These are phyloP conservation scores for Canariomyces notabilis DNA, from an alignment of 2,329 filamentous ascomycete genomes.

Conservation along the genomic window DNA sequence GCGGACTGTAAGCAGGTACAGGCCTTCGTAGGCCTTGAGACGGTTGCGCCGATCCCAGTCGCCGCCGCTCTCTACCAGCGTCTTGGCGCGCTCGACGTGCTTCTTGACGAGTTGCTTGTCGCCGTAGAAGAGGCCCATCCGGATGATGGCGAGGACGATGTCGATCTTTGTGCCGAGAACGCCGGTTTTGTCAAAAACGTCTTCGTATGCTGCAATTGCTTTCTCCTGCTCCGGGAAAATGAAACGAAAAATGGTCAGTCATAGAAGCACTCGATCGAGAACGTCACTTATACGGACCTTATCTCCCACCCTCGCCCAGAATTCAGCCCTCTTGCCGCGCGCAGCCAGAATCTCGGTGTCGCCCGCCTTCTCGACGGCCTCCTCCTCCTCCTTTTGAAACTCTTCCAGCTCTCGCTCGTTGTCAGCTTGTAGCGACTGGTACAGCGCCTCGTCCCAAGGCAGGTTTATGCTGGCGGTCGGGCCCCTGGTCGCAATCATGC, in stretches of 20 bases:
- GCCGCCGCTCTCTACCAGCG: constrained; percentile 87
- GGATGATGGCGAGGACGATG: constrained; percentile 91
- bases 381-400: constrained; percentile 82
- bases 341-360: constrained; percentile 93
- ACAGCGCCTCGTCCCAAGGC: constrained; percentile 87
- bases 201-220: constrained; percentile 87
- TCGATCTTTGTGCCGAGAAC: constrained; percentile 97
- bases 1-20: constrained; percentile 87
- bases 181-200: constrained; percentile 93
- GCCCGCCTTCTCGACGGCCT: constrained; percentile 91
- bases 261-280: background rate
- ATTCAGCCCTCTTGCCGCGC: constrained; percentile 90
- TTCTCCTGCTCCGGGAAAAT: constrained; percentile 66
- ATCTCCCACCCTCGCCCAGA: constrained; percentile 92
- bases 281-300: constrained; percentile 56
- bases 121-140: constrained; percentile 91
- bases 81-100: constrained; percentile 82
- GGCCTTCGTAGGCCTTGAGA: constrained; percentile 95
- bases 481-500: constrained; percentile 70
- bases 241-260: constrained; percentile 16
- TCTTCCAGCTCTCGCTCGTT: constrained; percentile 73
- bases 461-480: constrained; percentile 61
- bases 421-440: constrained; percentile 68
- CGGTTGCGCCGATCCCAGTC: constrained; percentile 99
- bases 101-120: constrained; percentile 91